Base-by-base conservation (phyloP, 371 early-diverging fungal genomes). In the Funneliformis caledonium region DNA sequence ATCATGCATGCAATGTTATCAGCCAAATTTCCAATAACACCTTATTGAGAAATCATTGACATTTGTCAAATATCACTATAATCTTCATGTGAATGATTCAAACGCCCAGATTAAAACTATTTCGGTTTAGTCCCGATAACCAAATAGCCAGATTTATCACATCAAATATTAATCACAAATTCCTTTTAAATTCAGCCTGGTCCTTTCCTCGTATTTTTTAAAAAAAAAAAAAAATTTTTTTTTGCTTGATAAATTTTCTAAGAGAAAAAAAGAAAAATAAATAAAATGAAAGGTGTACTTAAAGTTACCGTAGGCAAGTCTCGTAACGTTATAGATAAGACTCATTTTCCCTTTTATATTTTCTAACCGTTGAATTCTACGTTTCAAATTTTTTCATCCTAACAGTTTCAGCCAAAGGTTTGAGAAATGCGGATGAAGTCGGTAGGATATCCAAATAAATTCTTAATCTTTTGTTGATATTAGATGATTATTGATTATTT, bases 321-420 rank as follows among this genome's bases (percentile, higher is more conserved):
- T 52, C 6, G 19, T 52, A 52, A 52, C 5, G 37, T 47, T 47
- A 9, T 47, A 47, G 0, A 47, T 4, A 47, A 47, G 7, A 47
- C 11, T 7, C 7, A 52, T 16, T 37, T 37, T 37, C 3, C 37
- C 37, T 37, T 26, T 52, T 16, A 16, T 16, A 52, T 52, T 52
- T 19, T 52, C 5, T 16, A 19, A 52, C 16, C 50, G 11, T 50
- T 50, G 14, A 52, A 19, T 52, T 52, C 12, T 50, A 14, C 16
- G 11, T 50, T 52, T 52, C 56, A 52, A 26, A 37, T 37, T 37
- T 2, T 52, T 52, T 19, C 19, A 14, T 16, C 56, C 16, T 52
- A 16, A 47, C 26, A 62, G 64, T 62, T 62, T 62, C 64, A 62
- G 64, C 64, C 3, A 62, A 10, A 62, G 64, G 64, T 62, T 62